Base-by-base conservation (phyloP, 495 filamentous ascomycete genomes). In the Tetracladium marchalianum region DNA sequence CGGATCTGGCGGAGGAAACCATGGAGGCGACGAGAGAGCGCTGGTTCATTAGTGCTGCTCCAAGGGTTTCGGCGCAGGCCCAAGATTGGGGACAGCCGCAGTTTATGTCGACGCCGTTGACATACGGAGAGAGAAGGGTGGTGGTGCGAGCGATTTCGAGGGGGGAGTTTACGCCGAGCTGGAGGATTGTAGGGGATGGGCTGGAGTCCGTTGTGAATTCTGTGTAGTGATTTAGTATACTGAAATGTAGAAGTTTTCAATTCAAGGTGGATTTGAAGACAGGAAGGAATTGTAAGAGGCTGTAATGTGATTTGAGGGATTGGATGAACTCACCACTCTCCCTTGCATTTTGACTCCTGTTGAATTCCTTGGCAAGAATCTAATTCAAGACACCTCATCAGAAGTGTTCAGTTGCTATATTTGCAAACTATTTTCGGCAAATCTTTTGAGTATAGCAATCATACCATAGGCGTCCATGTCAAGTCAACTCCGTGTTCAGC, bases 81-180 rank as follows among this genome's bases (percentile, higher is more conserved):
- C 80, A 84, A 4, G 71, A 73, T 62, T 84, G 80, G 2, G 80
- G 80, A 49, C 80, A 84, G 10, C 80, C 80, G 55, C 80, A 84
- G 59, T 84, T 84, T 11, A 84, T 60, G 52, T 82, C 76, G 13
- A 84, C 72, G 47, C 80, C 80, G 43, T 70, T 73, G 49, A 71
- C 65, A 49, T 66, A 79, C 13, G 80, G 78, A 5, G 66, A 70
- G 31, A 76, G 72, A 46, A 83, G 70, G 34, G 76, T 64, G 0
- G 77, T 76, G 0, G 79, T 77, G 16, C 76, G 65, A 1, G 76
- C 70, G 44, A 84, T 69, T 53, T 84, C 80, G 11, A 62, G 48
- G 18, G 76, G 66, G 0, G 63, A 64, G 52, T 69, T 75, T 39
- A 71, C 67, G 34, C 76, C 80, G 58, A 82, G 81, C 53, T 84